A percentile compares a stretch with the other conserved stretches of the same genome.
These are phyloP conservation scores for Comarum palustre DNA, from an alignment of 306 rosid species.

Conservation along the genomic window DNA sequence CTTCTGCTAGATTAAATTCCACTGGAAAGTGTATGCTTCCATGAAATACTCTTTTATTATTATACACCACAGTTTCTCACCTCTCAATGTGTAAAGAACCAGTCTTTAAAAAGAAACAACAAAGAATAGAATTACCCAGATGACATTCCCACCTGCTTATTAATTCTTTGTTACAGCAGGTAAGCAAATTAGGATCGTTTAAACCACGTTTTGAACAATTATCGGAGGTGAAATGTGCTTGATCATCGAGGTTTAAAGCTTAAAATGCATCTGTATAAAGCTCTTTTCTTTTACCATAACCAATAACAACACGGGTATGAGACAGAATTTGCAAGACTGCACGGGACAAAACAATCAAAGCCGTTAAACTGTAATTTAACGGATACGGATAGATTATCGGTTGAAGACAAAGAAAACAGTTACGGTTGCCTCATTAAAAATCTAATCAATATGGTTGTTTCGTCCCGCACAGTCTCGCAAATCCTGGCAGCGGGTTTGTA, in stretches of 20 bases:
- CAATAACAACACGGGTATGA: no score
- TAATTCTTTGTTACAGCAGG: background rate
- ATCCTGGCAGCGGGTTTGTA: no score
- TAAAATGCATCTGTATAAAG: background rate
- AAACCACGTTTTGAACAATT: background rate
- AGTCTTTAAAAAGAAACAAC: constrained; percentile 9
- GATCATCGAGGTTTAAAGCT: constrained; percentile 8
- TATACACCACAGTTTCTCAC: background rate
- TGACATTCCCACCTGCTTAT: no score
- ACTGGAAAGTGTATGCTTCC: constrained; percentile 35
- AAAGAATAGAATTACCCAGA: background rate
- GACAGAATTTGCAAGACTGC: no score
- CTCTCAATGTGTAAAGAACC: constrained; percentile 16
- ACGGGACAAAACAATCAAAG: no score
- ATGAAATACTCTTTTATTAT: constrained; percentile 11
- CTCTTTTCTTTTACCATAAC: constrained; percentile 9
- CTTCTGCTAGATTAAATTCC: constrained; percentile 25
- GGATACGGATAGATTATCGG: no score
- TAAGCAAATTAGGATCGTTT: background rate
- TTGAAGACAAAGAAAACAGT: no score
- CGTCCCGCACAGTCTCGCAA: no score
- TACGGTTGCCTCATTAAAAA: no score
- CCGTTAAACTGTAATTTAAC: no score
- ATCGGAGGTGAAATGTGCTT: background rate
- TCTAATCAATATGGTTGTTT: no score